Base-by-base conservation (phyloP, 1,139 yeast genomes). In the Saccharomyces hybrid region DNA sequence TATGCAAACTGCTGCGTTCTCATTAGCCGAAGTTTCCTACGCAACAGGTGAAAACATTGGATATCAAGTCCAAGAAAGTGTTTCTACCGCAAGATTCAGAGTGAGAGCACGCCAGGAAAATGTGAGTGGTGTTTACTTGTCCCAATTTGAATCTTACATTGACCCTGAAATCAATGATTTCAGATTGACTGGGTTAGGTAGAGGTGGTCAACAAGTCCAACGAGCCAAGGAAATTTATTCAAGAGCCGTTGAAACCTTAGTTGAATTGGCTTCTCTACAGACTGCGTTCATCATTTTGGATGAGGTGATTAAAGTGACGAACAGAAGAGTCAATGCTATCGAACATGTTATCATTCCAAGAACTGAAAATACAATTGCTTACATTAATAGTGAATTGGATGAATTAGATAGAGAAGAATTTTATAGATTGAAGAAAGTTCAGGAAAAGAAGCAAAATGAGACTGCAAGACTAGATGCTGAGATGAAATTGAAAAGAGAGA, bases 151-250 rank as follows among this genome's bases (percentile, higher is more conserved):
- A 65, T 82, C 91, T 32, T 86, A 80, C 62, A 82, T 89, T 59
- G 88, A 89, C 67, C 89, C 88, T 59, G 82, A 83, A 26, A 87
- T 89, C 67, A 93, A 91, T 66, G 99, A 93, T 67, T 93, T 93
- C 77, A 88, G 88, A 71, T 78, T 93, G 82, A 93, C 98, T 8
- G 99, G 99, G 60, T 78, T 93, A 64, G 99, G 99, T 53, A 82
- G 98, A 70, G 99, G 99, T 73, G 98, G 99, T 59, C 99, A 93
- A 72, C 99, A 93, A 72, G 96, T 93, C 54, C 97, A 88, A 72
- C 87, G 86, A 72, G 98, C 98, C 54, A 90, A 91, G 71, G 81
- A 81, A 64, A 96, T 93, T 44, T 93, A 93, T 72, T 84, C 97
- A 38, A 88, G 86, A 67, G 97, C 97, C 7, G 98, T 93, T 21